Percentiles rank a stretch among this genome's conserved stretches.
phyloP scores from a whole-genome alignment of 2,329 filamentous ascomycete genomes.

The Pestalotiopsis sp. region DNA sequence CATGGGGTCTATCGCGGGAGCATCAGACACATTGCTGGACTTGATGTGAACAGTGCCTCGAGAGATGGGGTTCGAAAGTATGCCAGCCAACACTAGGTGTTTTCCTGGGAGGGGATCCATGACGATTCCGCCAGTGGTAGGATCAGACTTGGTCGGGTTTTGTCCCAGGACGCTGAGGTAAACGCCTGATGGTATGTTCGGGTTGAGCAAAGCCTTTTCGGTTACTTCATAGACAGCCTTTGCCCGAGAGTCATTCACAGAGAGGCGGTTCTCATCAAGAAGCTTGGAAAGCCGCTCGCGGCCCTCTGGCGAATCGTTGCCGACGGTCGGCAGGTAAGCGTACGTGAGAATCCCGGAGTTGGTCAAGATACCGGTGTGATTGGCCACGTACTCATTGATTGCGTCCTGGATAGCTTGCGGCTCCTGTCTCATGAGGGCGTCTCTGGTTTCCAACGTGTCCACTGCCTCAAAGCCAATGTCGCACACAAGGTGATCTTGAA shows the following conservation, averaged over 20 bases:
- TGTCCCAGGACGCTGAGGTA: too few species aligned
- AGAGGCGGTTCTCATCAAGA: too few species aligned
- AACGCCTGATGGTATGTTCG: too few species aligned
- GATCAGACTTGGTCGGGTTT: too few species aligned
- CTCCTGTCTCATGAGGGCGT: background rate
- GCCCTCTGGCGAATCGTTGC: too few species aligned
- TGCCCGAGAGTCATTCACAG: too few species aligned
- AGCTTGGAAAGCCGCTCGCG: too few species aligned
- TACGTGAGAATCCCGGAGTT: background rate
- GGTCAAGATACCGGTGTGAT: background rate
- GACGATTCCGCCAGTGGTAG: too few species aligned
- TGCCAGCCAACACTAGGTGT: background rate
- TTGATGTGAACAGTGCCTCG: background rate
- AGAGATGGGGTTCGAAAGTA: background rate
- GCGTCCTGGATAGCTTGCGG: background rate
- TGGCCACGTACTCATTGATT: background rate
- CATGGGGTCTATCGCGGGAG: background rate
- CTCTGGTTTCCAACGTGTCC: background rate
- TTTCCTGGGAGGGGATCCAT: too few species aligned
- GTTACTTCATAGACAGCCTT: too few species aligned
- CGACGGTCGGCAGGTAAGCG: background rate
- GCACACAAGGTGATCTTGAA: slow-evolving; percentile 42
- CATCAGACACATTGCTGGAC: background rate
- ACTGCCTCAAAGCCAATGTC: background rate
- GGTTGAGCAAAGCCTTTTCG: too few species aligned